Percentiles rank a stretch among this genome's conserved stretches.
Conservation (phyloP, 345 rosid species). For the Schrenkiella parvula region DNA sequence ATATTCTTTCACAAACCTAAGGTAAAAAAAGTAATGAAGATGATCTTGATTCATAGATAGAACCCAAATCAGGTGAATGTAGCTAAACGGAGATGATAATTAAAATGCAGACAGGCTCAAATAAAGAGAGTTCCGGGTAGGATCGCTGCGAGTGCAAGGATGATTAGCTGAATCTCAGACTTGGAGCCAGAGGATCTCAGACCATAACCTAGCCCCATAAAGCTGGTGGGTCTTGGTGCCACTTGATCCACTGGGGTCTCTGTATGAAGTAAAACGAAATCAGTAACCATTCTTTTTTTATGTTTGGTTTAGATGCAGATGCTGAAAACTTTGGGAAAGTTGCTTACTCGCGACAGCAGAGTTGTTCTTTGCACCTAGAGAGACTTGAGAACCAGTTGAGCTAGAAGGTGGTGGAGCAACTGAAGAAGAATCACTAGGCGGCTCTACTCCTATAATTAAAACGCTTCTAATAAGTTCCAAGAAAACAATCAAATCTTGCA, state of each 20-base stretch:
- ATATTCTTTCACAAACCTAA: background rate
- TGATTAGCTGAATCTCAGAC: constrained; percentile 17
- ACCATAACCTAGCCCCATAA: constrained; percentile 41
- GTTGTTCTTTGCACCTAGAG: constrained; percentile 38
- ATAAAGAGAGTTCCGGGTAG: constrained; percentile 21
- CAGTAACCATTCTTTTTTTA: background rate
- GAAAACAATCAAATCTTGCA: background rate
- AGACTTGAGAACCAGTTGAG: constrained; percentile 41
- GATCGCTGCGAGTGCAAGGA: constrained; percentile 30
- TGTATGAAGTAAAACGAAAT: constrained; percentile 18
- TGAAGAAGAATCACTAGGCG: constrained; percentile 31
- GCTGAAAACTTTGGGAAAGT: background rate
- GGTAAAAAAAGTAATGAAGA: background rate
- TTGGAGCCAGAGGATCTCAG: constrained; percentile 32
- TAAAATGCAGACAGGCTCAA: background rate
- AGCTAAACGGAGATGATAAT: background rate
- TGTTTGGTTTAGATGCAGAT: background rate
- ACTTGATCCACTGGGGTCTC: constrained; percentile 47
- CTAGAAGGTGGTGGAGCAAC: constrained; percentile 41
- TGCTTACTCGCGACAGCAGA: constrained; percentile 44
- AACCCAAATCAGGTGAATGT: background rate
- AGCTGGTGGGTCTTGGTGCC: constrained; percentile 44
- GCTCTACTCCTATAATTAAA: constrained; percentile 27
- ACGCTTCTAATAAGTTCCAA: background rate
- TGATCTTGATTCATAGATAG: background rate